Evolutionary conservation across 768 basidiomycete species (phyloP).

Genomic region (Agaricus bisporus): DNA sequence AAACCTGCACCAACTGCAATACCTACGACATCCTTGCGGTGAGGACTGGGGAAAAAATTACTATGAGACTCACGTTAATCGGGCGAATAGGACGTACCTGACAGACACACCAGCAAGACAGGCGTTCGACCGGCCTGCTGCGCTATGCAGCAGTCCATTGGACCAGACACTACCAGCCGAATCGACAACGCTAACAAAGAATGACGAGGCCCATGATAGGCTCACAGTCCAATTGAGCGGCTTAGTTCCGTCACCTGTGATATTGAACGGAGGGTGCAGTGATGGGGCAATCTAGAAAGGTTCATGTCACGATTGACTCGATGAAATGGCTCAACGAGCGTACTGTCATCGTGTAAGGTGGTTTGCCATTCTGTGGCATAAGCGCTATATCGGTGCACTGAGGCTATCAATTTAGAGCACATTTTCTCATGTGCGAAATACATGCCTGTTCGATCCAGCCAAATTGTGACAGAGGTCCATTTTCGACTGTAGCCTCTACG

Average conservation of each 20-base stretch:
- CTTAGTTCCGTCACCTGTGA: constrained; percentile 35
- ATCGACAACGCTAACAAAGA: constrained; percentile 52
- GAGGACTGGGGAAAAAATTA: neutral
- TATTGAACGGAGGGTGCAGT: constrained; percentile 55
- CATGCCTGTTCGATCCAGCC: constrained; percentile 54
- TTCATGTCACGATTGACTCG: neutral
- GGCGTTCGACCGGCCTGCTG: constrained; percentile 30
- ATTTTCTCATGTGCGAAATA: neutral
- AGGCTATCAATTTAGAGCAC: neutral
- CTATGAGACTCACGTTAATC: neutral
- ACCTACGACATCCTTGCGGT: constrained; percentile 10
- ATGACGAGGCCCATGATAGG: constrained; percentile 45
- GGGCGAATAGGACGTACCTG: constrained; percentile 7
- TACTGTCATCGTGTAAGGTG: constrained; percentile 54
- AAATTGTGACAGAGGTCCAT: constrained; percentile 50
- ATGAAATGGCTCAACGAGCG: constrained; percentile 13
- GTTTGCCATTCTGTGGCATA: constrained; percentile 48
- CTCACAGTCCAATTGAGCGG: constrained; percentile 55
- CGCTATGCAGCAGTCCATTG: constrained; percentile 53
- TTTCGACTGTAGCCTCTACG: constrained; percentile 34
- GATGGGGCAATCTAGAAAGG: constrained; percentile 46
- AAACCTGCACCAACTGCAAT: constrained; percentile 31
- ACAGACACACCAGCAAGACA: constrained; percentile 32
- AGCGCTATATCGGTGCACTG: constrained; percentile 58
- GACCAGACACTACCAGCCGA: constrained; percentile 46